Evolutionary conservation across 345 rosid species (phyloP).

Genomic region (Cardiospermum halicacabum): DNA sequence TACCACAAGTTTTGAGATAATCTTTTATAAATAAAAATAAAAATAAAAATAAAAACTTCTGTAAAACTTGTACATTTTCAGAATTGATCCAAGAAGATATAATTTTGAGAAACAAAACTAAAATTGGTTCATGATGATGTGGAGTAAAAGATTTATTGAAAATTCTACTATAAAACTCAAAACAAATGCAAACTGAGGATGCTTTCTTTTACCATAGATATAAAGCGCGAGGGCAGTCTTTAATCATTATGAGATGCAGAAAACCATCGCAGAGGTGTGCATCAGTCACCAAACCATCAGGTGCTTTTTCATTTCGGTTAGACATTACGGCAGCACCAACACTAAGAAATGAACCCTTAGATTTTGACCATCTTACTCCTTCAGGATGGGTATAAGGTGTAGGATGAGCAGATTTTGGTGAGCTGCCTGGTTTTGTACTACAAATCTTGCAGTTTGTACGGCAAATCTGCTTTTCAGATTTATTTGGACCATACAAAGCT

Average conservation of each 20-base stretch:
- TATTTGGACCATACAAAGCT: constrained; percentile 32
- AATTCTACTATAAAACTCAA: neutral
- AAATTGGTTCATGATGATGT: neutral
- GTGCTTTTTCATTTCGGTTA: constrained; percentile 86
- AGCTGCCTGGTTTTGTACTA: constrained; percentile 30
- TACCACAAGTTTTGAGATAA: neutral
- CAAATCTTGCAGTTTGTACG: constrained; percentile 67
- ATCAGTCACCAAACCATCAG: constrained; percentile 93
- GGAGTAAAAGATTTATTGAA: neutral
- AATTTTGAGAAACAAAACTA: neutral
- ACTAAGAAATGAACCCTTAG: constrained; percentile 72
- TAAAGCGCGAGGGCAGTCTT: constrained; percentile 75
- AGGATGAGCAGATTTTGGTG: constrained; percentile 13
- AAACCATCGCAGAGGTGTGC: constrained; percentile 96
- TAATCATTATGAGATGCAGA: constrained; percentile 79
- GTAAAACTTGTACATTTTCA: neutral
- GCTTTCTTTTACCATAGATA: constrained; percentile 69
- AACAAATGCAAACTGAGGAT: neutral
- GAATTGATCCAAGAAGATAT: neutral
- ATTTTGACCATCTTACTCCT: constrained; percentile 54
- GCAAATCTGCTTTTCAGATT: constrained; percentile 58
- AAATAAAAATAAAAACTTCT: too few species aligned
- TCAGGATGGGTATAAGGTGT: constrained; percentile 29
- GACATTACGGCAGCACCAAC: constrained; percentile 89
- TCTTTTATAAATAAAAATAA: too few species aligned